Conservation (phyloP, 495 filamentous ascomycete species). For the Arthonia radiata region DNA sequence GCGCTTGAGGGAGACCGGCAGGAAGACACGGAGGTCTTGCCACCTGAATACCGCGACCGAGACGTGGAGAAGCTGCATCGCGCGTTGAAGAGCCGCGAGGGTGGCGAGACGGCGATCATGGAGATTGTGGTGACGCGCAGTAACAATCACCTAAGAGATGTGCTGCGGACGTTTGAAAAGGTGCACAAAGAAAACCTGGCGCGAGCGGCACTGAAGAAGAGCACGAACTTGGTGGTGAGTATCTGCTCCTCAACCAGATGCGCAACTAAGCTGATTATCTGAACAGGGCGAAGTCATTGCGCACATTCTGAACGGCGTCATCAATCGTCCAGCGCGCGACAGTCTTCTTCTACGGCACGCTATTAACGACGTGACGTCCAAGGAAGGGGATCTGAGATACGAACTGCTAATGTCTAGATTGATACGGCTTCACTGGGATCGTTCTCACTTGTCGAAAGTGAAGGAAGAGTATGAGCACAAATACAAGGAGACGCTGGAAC, state of each 20-base stretch:
- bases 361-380: slow-evolving; percentile 23
- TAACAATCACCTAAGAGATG: slow-evolving; percentile 59
- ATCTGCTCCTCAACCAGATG: slow-evolving; percentile 1
- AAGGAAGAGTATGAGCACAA: slow-evolving; percentile 26
- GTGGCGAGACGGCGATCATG: slow-evolving; percentile 82
- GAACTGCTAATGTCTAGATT: slow-evolving; percentile 62
- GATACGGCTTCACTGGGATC: slow-evolving; percentile 69
- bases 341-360: slow-evolving; percentile 88
- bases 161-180: slow-evolving; percentile 46
- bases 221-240: slow-evolving; percentile 73
- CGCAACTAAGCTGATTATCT: slow-evolving; percentile 2
- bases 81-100: slow-evolving; percentile 45
- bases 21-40: slow-evolving; percentile 37
- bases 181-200: slow-evolving; percentile 56
- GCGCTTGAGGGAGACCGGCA: slow-evolving; percentile 62
- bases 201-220: slow-evolving; percentile 65
- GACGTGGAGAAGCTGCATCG: slow-evolving; percentile 50
- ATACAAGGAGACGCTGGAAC: slow-evolving; percentile 9
- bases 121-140: slow-evolving; percentile 54
- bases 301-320: slow-evolving; percentile 87
- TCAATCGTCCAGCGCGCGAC: slow-evolving; percentile 86
- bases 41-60: slow-evolving; percentile 26
- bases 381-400: slow-evolving; percentile 27
- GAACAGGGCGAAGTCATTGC: slow-evolving; percentile 74
- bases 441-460: slow-evolving; percentile 42